Base-by-base conservation (phyloP, 805 yeast genomes). In the Nakazawaea ernobii region DNA sequence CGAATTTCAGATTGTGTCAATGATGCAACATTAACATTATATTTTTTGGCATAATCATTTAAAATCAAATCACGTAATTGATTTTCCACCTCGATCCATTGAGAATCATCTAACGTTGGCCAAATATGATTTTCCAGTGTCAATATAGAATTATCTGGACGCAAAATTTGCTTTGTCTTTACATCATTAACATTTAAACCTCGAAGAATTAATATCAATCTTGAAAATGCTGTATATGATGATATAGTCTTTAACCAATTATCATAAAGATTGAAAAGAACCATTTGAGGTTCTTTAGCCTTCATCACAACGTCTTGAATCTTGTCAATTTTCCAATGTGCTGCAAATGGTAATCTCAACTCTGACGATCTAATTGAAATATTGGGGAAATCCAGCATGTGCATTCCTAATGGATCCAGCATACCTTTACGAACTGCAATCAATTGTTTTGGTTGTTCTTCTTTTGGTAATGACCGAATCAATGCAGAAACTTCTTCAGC, bases 401-500 rank as follows among this genome's bases (percentile, higher is more conserved):
- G 98, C 32, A 90, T 97, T 58, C 92, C 97, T 45, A 94, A 68
- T 3, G 99, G 98, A 69, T 94, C 99, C 50, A 86, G 59, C 74
- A 94, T 84, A 11, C 96, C 95, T 57, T 86, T 88, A 57, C 98
- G 73, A 0, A 97, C 86, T 8, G 88, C 91, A 59, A 94, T 86
- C 50, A 94, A 69, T 64, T 91, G 96, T 58, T 86, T 86, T 2
- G 99, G 99, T 58, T 90, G 97, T 65, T 94, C 97, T 58, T 92
- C 97, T 46, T 80, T 74, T 0, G 97, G 97, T 46, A 94, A 67
- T 0, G 97, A 87, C 38, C 97, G 74, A 15, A 94, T 77, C 53
- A 94, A 69, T 0, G 96, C 95, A 13, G 97, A 92, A 20, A 89
- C 95, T 64, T 92, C 98, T 66, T 94, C 99, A 0, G 99, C 98